Evolutionary conservation across 1,284 basidiomycete genomes (phyloP).

Genomic region (Grifola frondosa): DNA sequence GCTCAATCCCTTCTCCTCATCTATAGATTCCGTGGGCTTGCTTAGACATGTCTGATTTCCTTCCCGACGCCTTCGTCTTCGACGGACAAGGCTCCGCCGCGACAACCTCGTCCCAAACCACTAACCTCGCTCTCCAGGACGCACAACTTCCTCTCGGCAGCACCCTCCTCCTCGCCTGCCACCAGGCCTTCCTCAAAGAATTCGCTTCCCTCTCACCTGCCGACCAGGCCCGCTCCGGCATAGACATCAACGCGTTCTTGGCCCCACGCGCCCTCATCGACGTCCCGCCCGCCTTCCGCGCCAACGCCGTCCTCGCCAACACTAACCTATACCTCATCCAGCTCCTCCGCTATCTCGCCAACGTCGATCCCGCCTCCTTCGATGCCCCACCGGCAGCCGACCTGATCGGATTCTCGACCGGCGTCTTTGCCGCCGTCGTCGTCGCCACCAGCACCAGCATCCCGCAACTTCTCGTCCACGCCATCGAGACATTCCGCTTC

Average conservation of each 20-base stretch:
- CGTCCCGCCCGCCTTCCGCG: constrained; percentile 31
- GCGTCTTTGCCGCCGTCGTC: constrained; percentile 57
- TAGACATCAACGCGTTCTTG: constrained; percentile 44
- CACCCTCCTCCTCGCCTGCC: constrained; percentile 48
- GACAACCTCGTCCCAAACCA: constrained; percentile 33
- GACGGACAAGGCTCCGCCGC: constrained; percentile 52
- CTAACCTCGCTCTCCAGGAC: constrained; percentile 41
- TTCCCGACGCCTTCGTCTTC: constrained; percentile 51
- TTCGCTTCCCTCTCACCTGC: constrained; percentile 40
- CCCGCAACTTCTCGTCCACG: constrained; percentile 42
- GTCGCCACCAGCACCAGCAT: constrained; percentile 45
- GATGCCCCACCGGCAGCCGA: constrained; percentile 35
- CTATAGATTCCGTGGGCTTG: too few species aligned
- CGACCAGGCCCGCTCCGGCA: constrained; percentile 35
- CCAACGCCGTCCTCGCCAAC: constrained; percentile 53
- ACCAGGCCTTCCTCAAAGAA: constrained; percentile 50
- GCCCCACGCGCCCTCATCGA: constrained; percentile 39
- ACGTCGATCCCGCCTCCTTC: neutral
- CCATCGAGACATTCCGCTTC: constrained; percentile 54
- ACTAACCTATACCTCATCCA: constrained; percentile 53
- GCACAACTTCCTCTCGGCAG: constrained; percentile 38
- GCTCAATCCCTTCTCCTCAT: too few species aligned
- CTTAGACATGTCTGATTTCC: too few species aligned
- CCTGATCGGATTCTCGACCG: constrained; percentile 63
- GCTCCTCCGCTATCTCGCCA: constrained; percentile 48